Conservation (phyloP, 495 filamentous ascomycete species). For the Poronia punctata region DNA sequence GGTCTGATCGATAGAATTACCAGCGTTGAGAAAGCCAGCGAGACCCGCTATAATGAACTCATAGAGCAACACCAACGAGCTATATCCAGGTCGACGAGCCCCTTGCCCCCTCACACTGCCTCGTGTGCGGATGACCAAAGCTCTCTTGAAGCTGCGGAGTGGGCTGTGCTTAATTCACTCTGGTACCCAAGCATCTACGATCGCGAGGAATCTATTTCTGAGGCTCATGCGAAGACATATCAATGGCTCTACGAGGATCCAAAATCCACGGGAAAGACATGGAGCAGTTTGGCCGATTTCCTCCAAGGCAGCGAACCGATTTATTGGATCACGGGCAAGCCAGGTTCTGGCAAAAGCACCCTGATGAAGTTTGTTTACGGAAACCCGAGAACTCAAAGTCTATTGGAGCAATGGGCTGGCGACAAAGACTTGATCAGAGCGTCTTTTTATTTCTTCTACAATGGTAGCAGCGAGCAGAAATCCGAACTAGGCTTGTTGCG, state of each 20-base stretch:
- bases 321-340: slow-evolving; percentile 33
- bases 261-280: slow-evolving; percentile 1
- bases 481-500: slow-evolving; percentile 24
- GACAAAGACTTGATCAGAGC: slow-evolving; percentile 1
- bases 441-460: slow-evolving; percentile 26
- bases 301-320: slow-evolving; percentile 3
- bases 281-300: slow-evolving; percentile 9
- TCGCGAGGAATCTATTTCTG: slow-evolving; percentile 17
- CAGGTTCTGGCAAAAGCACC: slow-evolving; percentile 34
- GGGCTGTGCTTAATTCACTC: slow-evolving; percentile 12
- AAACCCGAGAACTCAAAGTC: slow-evolving; percentile 10
- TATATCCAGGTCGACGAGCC: not conserved
- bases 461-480: slow-evolving; percentile 18
- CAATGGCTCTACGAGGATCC: slow-evolving; percentile 21
- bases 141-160: slow-evolving; percentile 1
- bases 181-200: slow-evolving; percentile 18
- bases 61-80: not conserved
- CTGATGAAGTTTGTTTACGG: slow-evolving; percentile 32
- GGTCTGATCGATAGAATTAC: not conserved
- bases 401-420: slow-evolving; percentile 17
- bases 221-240: slow-evolving; percentile 18
- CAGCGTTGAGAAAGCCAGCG: not conserved
- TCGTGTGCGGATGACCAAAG: too few relatives aligned
- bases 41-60: not conserved
- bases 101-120: too few relatives aligned